phyloP scores from a whole-genome alignment of 1,284 basidiomycete species.

The Macrocystidia cucumis region DNA sequence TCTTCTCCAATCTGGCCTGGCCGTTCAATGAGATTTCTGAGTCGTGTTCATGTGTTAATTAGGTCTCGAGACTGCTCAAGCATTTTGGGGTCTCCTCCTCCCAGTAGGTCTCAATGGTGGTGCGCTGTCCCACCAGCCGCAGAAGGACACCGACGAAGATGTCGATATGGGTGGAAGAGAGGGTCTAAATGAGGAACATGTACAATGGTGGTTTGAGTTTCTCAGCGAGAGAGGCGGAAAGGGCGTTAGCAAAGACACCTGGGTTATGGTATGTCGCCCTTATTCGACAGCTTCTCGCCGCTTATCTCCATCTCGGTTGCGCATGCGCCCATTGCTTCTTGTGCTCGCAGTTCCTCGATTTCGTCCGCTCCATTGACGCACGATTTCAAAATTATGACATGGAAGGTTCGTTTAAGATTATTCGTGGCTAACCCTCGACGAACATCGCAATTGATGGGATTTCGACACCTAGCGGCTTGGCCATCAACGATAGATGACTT shows the following conservation, averaged over 20 bases:
- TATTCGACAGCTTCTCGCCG: conserved; percentile 2
- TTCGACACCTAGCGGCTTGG: conserved; percentile 60
- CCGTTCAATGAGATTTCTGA: not conserved
- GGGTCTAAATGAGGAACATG: conserved; percentile 65
- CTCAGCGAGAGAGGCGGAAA: conserved; percentile 63
- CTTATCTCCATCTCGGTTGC: not conserved
- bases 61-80: conserved; percentile 71
- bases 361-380: conserved; percentile 75
- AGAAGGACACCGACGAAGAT: conserved; percentile 29
- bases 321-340: conserved; percentile 2
- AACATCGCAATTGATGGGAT: no score
- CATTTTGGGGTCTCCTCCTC: conserved; percentile 82
- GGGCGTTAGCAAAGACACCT: conserved; percentile 92
- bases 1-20: no score
- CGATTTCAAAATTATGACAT: conserved; percentile 80
- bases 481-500: conserved; percentile 87
- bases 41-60: conserved; percentile 2
- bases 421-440: conserved; percentile 1
- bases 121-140: conserved; percentile 43
- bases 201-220: conserved; percentile 83
- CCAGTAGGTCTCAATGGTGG: conserved; percentile 70
- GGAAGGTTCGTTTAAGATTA: conserved; percentile 54
- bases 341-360: conserved; percentile 64
- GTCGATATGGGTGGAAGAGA: conserved; percentile 56
- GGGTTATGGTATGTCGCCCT: conserved; percentile 67